A percentile compares a stretch with the other conserved stretches of the same genome.
Conservation (phyloP, 1,139 yeast species). For the Torulaspora globosa region DNA sequence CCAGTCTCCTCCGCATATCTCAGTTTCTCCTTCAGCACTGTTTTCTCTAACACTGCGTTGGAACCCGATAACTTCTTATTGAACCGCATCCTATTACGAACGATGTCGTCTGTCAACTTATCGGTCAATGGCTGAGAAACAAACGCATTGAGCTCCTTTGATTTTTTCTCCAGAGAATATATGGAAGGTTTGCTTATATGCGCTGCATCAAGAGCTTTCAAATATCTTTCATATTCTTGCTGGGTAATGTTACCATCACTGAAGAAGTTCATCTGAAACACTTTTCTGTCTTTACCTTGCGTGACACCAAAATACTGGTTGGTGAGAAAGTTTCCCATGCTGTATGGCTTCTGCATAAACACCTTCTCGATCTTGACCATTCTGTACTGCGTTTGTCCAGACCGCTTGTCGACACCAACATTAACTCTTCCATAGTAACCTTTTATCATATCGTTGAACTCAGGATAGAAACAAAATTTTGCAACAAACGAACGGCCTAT, state of each 20-base stretch:
- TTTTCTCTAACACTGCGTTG: conserved; percentile 73
- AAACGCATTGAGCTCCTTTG: conserved; percentile 56
- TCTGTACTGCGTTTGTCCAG: conserved; percentile 67
- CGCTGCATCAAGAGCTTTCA: conserved; percentile 55
- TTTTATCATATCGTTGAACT: conserved; percentile 61
- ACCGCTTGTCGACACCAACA: conserved; percentile 63
- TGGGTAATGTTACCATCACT: conserved; percentile 68
- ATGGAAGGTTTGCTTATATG: conserved; percentile 55
- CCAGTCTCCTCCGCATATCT: conserved; percentile 70
- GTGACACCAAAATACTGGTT: conserved; percentile 55
- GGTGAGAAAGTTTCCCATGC: conserved; percentile 51
- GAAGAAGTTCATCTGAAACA: conserved; percentile 70
- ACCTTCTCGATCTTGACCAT: conserved; percentile 76
- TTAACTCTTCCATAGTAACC: conserved; percentile 82
- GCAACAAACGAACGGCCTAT: conserved; percentile 75
- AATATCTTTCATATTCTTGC: conserved; percentile 72
- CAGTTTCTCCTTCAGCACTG: conserved; percentile 68
- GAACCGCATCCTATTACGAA: conserved; percentile 63
- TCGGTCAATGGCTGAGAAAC: conserved; percentile 65
- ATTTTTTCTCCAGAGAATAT: conserved; percentile 64
- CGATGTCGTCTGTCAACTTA: conserved; percentile 74
- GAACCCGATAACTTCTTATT: conserved; percentile 58
- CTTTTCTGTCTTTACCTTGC: conserved; percentile 57
- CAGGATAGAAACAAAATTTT: conserved; percentile 77
- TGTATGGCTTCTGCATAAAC: conserved; percentile 55